Base-by-base conservation (phyloP, 192 early-diverging fungal species). In the Thamnidium elegans region DNA sequence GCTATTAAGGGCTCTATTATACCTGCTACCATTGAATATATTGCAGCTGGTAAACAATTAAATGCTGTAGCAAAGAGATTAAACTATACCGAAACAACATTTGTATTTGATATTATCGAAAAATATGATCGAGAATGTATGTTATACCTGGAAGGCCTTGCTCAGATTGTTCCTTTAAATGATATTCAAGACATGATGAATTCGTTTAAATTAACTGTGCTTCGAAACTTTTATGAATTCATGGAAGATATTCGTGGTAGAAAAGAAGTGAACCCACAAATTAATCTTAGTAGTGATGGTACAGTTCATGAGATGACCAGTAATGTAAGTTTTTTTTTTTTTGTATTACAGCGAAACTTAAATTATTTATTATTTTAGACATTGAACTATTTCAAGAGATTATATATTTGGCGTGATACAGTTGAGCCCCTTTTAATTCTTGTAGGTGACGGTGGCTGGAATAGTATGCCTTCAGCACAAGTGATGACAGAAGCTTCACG, bases 231-330 rank as follows among this genome's bases (percentile, higher is more conserved):
- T 63, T 80, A 79, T 31, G 86, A 90, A 13, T 87, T 91, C 68
- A 74, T 84, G 50, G 86, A 88, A 14, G 88, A 91, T 39, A 76
- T 90, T 42, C 86, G 87, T 69, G 90, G 86, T 69, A 62, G 70
- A 47, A 43, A 77, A 42, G 77, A 81, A 26, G 80, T 75, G 7
- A 45, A 70, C 19, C 65, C 73, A 55, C 70, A 73, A 48, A 65
- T 71, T 26, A 75, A 76, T 7, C 70, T 93, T 52, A 84, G 89
- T 23, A 72, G 70, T 26, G 93, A 95, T 71, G 93, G 90, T 60
- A 92, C 91, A 39, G 89, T 95, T 3, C 86, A 90, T 65, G 92
- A 95, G 75, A 68, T 92, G 31, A 89, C 91, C 0, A 90, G 84
- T 69, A 87, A 83, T 71, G 90, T 90, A 82, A 67, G 85, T 48